Base-by-base conservation (phyloP, 345 rosid species). In the Camelina hispida region DNA sequence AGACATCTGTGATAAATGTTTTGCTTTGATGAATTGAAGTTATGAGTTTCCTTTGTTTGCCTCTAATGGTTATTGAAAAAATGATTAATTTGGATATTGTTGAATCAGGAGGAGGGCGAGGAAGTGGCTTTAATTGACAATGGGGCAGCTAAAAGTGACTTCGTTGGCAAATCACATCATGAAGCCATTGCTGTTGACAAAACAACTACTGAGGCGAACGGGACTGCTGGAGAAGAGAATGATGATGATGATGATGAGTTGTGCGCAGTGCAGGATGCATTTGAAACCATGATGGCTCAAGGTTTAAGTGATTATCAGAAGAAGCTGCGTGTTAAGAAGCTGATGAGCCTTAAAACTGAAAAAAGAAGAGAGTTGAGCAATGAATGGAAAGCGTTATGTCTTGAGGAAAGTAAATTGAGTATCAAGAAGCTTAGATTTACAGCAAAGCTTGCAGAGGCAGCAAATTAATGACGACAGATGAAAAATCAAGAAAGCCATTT, bases 401-500 rank as follows among this genome's bases (percentile, higher is more conserved):
- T 10, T 10, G 80, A 69, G 35, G 66, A 62, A 44, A 13, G 1
- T 1, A 46, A 44, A 35, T 7, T 76, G 57, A 16, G 35, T 9
- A 46, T 62, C 43, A 76, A 69, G 54, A 76, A 61, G 68, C 56
- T 68, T 60, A 18, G 63, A 12, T 58, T 51, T n/a, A 20, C 40
- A 2, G 28, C 69, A n/a, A 51, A 75, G 30, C 69, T 75, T 61
- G 79, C 62, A 42, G 69, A 68, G 57, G 79, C 68, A 52, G 20
- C 25, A 30, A 42, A 34, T 7, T 34, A 34, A 32, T 37, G 15
- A 17, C 32, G 35, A 25, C 4, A 25, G 15, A 13, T 75, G 47
- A 73, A 65, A 40, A 65, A 40, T 18, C 11, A 51, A 52, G 64
- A 28, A 42, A 68, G 25, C 57, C 25, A 43, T 51, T 65, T 40